These are phyloP conservation scores for Coccomyxa sp. DNA, from an alignment of 139 green algal genomes.

Conservation along the genomic window DNA sequence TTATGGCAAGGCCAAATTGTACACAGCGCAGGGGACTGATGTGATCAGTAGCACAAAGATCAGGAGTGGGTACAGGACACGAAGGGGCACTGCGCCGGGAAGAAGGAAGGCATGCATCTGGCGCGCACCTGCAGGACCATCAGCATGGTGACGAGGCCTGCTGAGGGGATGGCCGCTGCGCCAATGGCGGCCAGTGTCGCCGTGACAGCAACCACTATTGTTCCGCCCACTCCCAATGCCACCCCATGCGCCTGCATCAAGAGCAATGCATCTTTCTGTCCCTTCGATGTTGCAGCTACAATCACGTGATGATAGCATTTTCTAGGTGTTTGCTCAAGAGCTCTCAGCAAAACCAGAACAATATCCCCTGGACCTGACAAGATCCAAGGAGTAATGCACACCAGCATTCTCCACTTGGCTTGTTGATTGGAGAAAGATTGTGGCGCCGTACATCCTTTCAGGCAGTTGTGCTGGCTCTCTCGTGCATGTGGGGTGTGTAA, in stretches of 20 bases:
- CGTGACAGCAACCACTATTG: slow-evolving; percentile 44
- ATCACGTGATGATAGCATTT: not conserved
- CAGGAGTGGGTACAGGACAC: not conserved
- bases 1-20: not conserved
- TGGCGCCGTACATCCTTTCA: not conserved
- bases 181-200: slow-evolving; percentile 51
- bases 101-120: not conserved
- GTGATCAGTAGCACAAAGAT: not conserved
- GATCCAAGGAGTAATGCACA: not conserved
- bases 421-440: not conserved
- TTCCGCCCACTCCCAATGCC: slow-evolving; percentile 16
- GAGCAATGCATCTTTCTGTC: not conserved
- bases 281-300: not conserved
- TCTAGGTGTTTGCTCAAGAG: not conserved
- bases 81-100: not conserved
- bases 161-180: slow-evolving; percentile 52
- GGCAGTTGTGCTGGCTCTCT: not conserved
- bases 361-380: no score
- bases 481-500: not conserved
- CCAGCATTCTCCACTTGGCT: not conserved
- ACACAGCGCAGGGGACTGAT: not conserved
- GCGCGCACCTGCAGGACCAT: slow-evolving; percentile 46
- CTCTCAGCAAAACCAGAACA: not conserved
- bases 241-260: slow-evolving; percentile 43
- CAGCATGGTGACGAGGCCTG: slow-evolving; percentile 61